phyloP scores from a whole-genome alignment of 208 protist genomes.

The Tritrichomonas musculus region DNA sequence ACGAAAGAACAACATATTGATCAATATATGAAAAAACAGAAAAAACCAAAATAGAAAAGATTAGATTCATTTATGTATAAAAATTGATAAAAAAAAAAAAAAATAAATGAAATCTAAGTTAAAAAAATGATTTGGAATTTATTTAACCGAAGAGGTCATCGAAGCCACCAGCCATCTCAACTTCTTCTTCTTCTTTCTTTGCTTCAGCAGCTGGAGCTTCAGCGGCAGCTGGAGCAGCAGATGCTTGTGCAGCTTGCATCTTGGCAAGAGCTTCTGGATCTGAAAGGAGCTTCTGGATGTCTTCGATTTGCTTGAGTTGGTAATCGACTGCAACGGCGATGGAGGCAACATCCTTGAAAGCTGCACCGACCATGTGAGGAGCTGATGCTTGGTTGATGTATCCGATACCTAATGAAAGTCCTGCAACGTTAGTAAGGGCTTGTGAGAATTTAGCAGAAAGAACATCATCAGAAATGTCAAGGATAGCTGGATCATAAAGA shows the following conservation, averaged over 20 bases:
- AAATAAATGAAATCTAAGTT: not conserved
- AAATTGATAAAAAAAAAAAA: too few species aligned
- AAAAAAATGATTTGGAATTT: not conserved
- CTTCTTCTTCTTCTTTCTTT: not conserved
- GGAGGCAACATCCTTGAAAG: constrained; percentile 90
- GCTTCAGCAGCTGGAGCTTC: not conserved
- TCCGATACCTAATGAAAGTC: constrained; percentile 81
- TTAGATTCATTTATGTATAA: too few species aligned
- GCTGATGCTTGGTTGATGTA: constrained; percentile 81
- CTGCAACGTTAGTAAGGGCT: constrained; percentile 76
- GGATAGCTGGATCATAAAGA: constrained; percentile 76
- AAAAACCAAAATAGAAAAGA: too few species aligned
- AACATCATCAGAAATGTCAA: constrained; percentile 80
- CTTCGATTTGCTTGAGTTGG: constrained; percentile 67
- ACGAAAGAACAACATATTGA: too few species aligned
- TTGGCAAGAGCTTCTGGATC: constrained; percentile 41
- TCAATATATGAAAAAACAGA: too few species aligned
- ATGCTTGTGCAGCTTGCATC: not conserved
- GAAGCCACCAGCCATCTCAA: not conserved
- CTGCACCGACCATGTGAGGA: constrained; percentile 82
- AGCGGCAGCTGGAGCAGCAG: not conserved
- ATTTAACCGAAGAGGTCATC: not conserved
- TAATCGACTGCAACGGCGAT: constrained; percentile 78
- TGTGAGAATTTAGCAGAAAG: constrained; percentile 70
- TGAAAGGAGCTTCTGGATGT: constrained; percentile 58